Evolutionary conservation across 257 asterid species (phyloP), one percentile per base, ranked within the genome.

Genomic region (Eustoma russellianum): DNA sequence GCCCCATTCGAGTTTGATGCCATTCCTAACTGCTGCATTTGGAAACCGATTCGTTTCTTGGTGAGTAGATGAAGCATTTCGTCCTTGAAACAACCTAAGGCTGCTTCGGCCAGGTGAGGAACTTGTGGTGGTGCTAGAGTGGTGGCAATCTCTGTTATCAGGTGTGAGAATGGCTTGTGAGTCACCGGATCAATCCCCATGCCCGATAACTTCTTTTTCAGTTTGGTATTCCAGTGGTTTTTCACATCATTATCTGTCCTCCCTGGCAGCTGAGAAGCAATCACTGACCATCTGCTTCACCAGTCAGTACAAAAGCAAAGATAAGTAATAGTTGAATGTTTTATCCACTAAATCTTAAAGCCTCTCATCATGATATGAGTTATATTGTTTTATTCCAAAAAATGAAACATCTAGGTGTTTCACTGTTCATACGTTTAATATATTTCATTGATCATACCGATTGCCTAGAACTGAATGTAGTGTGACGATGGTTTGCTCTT

Each of bases 121-220:
- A 85, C 96, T 68, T 86, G 96, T 13, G 85, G 94, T 0, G 91
- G 98, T 2, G 94, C 79, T 35, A 90, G 81, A 15, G 93, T 86
- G 66, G 65, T 70, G 47, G 98, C 98, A 13, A 90, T 90, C 74
- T 90, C 96, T 0, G 87, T 64, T 18, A 90, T 86, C 17, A 90
- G 92, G 77, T 86, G 94, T 14, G 96, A 90, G 60, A 90, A 78
- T 7, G 98, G 95, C 70, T 90, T 90, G 89, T 90, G 98, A 7
- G 98, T 90, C 1, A 90, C 89, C 0, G 98, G 98, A 59, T 90
- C 98, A 52, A 90, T 90, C 9, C 98, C 98, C 96, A 90, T 83
- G 2, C 98, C 98, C 0, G 92, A 82, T 6, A 90, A 82, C 78
- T 83, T 90, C 78, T 90, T 90, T 77, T 80, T 90, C 4, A 90